These are phyloP conservation scores for Fusarium abutilonis DNA, from an alignment of 2,329 filamentous ascomycete species.

Conservation along the genomic window DNA sequence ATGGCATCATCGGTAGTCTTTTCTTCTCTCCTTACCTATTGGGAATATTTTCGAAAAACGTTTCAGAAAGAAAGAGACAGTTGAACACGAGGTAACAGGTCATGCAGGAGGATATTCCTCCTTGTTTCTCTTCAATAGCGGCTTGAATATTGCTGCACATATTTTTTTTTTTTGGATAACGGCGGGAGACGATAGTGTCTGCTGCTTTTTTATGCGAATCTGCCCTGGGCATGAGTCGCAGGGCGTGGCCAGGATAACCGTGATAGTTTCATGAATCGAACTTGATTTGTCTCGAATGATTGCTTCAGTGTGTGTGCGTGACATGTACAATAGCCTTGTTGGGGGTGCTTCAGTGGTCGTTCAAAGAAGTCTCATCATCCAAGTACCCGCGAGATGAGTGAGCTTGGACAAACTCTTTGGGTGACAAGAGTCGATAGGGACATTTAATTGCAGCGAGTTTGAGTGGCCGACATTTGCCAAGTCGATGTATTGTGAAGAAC, in stretches of 20 bases:
- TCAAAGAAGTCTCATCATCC: background rate
- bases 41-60: conserved; percentile 18
- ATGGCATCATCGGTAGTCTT: conserved; percentile 7
- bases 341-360: too few species aligned
- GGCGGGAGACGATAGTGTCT: conserved; percentile 28
- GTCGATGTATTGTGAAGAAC: too few species aligned
- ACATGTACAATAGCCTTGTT: background rate
- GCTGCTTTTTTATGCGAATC: conserved; percentile 35
- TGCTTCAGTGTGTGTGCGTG: background rate
- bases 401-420: background rate
- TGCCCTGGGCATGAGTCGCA: conserved; percentile 26
- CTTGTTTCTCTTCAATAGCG: conserved; percentile 24
- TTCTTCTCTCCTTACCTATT: conserved; percentile 7
- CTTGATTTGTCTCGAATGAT: conserved; percentile 26
- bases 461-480: too few species aligned
- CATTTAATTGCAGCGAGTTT: too few species aligned
- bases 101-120: conserved; percentile 14
- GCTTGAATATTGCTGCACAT: conserved; percentile 17
- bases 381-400: background rate
- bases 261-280: conserved; percentile 37
- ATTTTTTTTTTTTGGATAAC: conserved; percentile 37
- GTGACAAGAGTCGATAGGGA: too few species aligned
- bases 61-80: conserved; percentile 17
- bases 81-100: conserved; percentile 11
- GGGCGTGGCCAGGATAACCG: conserved; percentile 29